Evolutionary conservation across 768 basidiomycete genomes (phyloP), one percentile per base, ranked within the genome.

Genomic region (Chalciporus piperatus): DNA sequence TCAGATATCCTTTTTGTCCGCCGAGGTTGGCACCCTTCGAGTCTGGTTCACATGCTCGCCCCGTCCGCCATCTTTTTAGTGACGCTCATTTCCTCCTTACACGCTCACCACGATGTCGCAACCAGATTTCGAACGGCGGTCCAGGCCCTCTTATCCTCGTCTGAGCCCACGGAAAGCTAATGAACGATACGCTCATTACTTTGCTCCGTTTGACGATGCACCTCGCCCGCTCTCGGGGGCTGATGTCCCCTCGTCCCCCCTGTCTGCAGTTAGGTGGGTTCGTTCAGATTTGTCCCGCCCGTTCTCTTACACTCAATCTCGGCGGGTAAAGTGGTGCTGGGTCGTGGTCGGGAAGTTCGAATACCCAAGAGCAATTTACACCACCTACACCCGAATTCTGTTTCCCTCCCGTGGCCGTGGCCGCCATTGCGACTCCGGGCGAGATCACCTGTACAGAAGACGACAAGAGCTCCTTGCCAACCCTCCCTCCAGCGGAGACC

Each of bases 201-300:
- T 12, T 32, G 8, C 30, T 12, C 27, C 30, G 30, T 4, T 12
- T 10, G 30, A 32, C 30, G 13, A 11, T 20, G 17, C 23, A 11
- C 13, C 8, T 12, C 41, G 19, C 30, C 46, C 7, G 16, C 17
- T 46, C 32, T 49, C 28, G 28, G 38, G 25, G 11, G 23, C 27
- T 41, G 43, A 47, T n/a, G 49, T 45, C 22, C 33, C 56, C 16
- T 46, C 59, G 6, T 56, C 67, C 2, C 64, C 66, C n/a, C 51
- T 52, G 41, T 68, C 64, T 25, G 35, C 49, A 14, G 57, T 51
- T 52, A 68, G 67, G 67, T 69, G 32, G 9, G 67, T 49, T 14
- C 32, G 16, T 16, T n/a, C 17, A 13, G 14, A 22, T 16, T 1
- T 23, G 4, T 12, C 47, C 10, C 38, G 12, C 17, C 32, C 28